Conservation (phyloP, 768 basidiomycete genomes). For the Leccinellum rugosiceps region DNA sequence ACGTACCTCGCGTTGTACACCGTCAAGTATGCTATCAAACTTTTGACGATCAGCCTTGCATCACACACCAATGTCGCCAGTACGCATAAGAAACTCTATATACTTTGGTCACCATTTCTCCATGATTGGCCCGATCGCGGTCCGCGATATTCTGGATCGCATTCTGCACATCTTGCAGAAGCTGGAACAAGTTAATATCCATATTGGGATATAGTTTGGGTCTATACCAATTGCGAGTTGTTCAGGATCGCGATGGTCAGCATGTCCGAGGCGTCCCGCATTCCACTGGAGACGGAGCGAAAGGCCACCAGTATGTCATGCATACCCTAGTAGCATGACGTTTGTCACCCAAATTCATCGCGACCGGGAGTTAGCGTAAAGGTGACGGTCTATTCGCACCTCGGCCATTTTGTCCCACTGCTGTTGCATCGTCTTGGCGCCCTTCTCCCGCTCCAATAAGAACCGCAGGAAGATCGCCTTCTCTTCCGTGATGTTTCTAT, state of each 20-base stretch:
- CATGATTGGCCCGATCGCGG: conserved; percentile 17
- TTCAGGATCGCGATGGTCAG: conserved; percentile 10
- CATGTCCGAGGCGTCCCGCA: conserved; percentile 24
- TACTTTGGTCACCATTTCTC: conserved; percentile 25
- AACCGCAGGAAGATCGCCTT: conserved; percentile 48
- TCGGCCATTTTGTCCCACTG: conserved; percentile 29
- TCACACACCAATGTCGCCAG: not conserved
- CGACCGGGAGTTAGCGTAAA: not conserved
- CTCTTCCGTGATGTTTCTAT: conserved; percentile 61
- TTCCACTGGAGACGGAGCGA: conserved; percentile 13
- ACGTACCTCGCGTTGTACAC: conserved; percentile 22
- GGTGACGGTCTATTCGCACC: conserved; percentile 15
- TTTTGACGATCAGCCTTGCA: conserved; percentile 16
- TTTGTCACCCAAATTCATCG: not conserved
- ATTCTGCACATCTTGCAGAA: conserved; percentile 20
- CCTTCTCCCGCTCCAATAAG: conserved; percentile 44
- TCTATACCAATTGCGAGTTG: conserved; percentile 21
- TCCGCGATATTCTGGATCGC: conserved; percentile 21
- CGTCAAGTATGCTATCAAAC: conserved; percentile 27
- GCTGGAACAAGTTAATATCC: conserved; percentile 17
- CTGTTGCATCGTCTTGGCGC: conserved; percentile 24
- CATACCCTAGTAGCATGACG: conserved; percentile 25
- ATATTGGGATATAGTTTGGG: not conserved
- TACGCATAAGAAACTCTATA: not conserved
- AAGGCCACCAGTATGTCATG: conserved; percentile 22